Percentiles rank a stretch among this genome's conserved stretches.
Conservation (phyloP, 2,329 filamentous ascomycete species). For the Zarea fungicola region DNA sequence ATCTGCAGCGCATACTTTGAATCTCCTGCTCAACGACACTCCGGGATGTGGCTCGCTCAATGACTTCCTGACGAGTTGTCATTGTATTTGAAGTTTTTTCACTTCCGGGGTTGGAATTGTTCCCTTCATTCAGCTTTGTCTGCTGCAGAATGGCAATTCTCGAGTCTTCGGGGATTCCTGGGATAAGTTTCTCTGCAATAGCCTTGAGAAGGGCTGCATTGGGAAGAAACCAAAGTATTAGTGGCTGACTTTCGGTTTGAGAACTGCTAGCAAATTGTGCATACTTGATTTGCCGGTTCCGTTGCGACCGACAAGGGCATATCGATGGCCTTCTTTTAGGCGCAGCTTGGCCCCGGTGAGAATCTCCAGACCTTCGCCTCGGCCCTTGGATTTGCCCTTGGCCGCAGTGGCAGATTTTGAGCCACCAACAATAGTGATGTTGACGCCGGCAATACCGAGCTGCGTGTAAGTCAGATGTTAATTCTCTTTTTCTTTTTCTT, state of each 20-base stretch:
- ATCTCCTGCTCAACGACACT: slow-evolving; percentile 58
- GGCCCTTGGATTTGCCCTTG: slow-evolving; percentile 45
- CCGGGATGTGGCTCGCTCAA: slow-evolving; percentile 53
- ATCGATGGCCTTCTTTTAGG: slow-evolving; percentile 67
- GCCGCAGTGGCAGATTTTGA: slow-evolving; percentile 17
- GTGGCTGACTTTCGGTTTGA: not conserved
- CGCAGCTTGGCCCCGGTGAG: slow-evolving; percentile 64
- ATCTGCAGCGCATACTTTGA: slow-evolving; percentile 44
- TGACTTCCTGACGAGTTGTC: slow-evolving; percentile 61
- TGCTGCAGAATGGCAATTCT: slow-evolving; percentile 67
- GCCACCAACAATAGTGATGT: slow-evolving; percentile 51
- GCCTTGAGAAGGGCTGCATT: slow-evolving; percentile 68
- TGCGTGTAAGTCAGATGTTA: slow-evolving; percentile 22
- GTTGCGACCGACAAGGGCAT: slow-evolving; percentile 75
- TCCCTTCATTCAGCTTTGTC: slow-evolving; percentile 35
- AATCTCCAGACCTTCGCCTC: slow-evolving; percentile 56
- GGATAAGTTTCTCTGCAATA: slow-evolving; percentile 72
- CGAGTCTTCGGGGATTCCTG: slow-evolving; percentile 63
- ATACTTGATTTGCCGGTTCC: slow-evolving; percentile 77
- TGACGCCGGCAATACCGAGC: slow-evolving; percentile 70
- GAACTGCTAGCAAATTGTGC: slow-evolving; percentile 17
- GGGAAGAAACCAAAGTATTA: slow-evolving; percentile 4
- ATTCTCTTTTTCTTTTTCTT: not conserved
- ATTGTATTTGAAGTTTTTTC: slow-evolving; percentile 15
- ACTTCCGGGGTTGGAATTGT: not conserved